A percentile compares a stretch with the other conserved stretches of the same genome.
phyloP scores from a whole-genome alignment of 805 yeast species.

The Lipomyces yamanashiensis region DNA sequence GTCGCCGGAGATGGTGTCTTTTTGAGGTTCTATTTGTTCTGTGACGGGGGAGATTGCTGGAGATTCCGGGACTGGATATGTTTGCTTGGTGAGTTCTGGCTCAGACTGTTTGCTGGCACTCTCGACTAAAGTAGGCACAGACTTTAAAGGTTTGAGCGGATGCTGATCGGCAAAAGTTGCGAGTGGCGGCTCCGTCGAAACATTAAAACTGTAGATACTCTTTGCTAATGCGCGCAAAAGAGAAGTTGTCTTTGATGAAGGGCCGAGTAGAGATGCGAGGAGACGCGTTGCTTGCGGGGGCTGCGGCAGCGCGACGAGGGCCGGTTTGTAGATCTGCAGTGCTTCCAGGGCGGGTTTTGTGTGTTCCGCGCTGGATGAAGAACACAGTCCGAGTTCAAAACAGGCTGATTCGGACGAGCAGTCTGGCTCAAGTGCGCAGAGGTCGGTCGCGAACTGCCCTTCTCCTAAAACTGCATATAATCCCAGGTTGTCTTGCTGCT shows the following conservation, averaged over 20 bases:
- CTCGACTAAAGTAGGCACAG: too few relatives aligned
- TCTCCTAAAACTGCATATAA: slow-evolving; percentile 15
- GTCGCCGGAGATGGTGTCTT: too few relatives aligned
- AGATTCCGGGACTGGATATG: too few relatives aligned
- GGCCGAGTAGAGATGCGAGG: slow-evolving; percentile 30
- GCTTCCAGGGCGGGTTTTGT: neutral
- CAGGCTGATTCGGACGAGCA: slow-evolving; percentile 26
- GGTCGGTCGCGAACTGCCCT: slow-evolving; percentile 21
- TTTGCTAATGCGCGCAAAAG: slow-evolving; percentile 34
- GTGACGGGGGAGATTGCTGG: too few relatives aligned
- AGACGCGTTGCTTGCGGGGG: slow-evolving; percentile 31
- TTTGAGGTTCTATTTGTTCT: too few relatives aligned
- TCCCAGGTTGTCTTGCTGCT: slow-evolving; percentile 2
- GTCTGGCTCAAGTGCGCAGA: slow-evolving; percentile 19
- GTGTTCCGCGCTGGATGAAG: neutral
- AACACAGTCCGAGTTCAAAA: slow-evolving; percentile 30
- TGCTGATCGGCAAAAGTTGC: neutral
- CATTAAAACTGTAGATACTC: slow-evolving; percentile 31
- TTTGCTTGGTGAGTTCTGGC: too few relatives aligned
- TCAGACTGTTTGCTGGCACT: too few relatives aligned
- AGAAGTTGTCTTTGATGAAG: slow-evolving; percentile 33
- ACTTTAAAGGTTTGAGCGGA: too few relatives aligned
- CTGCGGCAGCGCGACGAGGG: slow-evolving; percentile 25
- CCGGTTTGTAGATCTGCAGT: slow-evolving; percentile 30
- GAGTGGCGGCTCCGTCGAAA: slow-evolving; percentile 1